phyloP scores from a whole-genome alignment of 2,329 filamentous ascomycete genomes.

The Blastomyces parvus region DNA sequence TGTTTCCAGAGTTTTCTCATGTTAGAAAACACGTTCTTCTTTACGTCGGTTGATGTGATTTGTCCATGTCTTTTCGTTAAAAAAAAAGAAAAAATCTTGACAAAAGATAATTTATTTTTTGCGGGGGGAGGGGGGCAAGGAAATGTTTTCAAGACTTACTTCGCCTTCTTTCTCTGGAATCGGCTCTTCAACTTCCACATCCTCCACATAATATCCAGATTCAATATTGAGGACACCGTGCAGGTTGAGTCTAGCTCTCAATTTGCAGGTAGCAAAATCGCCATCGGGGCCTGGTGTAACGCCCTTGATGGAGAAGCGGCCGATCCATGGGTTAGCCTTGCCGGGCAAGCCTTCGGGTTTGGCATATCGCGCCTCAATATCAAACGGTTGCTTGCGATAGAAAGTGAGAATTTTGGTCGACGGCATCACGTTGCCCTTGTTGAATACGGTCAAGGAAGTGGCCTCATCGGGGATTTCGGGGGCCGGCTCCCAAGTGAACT shows the following conservation, averaged over 20 bases:
- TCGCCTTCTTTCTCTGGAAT: constrained; percentile 64
- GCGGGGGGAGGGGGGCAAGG: constrained; percentile 8
- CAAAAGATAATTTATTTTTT: constrained; percentile 1
- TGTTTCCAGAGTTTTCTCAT: constrained; percentile 31
- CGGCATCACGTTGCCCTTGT: constrained; percentile 91
- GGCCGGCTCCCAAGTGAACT: constrained; percentile 98
- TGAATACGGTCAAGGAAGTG: constrained; percentile 93
- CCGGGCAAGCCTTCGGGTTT: constrained; percentile 79
- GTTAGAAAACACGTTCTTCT: constrained; percentile 19
- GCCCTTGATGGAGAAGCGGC: constrained; percentile 93
- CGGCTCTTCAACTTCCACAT: constrained; percentile 92
- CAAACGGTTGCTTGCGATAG: constrained; percentile 96
- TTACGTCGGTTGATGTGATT: constrained; percentile 2
- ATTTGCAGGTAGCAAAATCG: constrained; percentile 99
- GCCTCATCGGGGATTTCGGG: constrained; percentile 97
- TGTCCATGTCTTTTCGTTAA: constrained; percentile 2
- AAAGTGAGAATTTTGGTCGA: constrained; percentile 99
- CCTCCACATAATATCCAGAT: constrained; percentile 95
- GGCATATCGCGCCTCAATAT: constrained; percentile 88
- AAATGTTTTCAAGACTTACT: constrained; percentile 26
- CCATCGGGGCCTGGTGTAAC: constrained; percentile 89
- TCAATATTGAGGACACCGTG: constrained; percentile 95
- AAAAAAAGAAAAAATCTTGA: constrained; percentile 6
- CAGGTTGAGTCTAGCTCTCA: constrained; percentile 93
- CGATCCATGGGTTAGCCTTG: constrained; percentile 89